A percentile compares a stretch with the other conserved stretches of the same genome.
Conservation (phyloP, 2,329 filamentous ascomycete species). For the Cercospora brassicicola region DNA sequence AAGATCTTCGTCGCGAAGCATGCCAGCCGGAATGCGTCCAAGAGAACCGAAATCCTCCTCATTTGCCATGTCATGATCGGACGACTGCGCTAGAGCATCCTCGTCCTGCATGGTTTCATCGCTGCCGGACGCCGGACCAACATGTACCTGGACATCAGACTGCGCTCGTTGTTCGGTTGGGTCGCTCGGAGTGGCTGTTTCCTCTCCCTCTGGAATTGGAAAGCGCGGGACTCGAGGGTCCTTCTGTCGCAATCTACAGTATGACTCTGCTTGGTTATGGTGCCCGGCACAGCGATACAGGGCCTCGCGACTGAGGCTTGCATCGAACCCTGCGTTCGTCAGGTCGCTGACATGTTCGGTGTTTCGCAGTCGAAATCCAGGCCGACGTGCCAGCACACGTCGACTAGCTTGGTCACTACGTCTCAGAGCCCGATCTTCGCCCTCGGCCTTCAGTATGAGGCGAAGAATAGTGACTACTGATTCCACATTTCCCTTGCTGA, state of each 20-base stretch:
- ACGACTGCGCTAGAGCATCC: neutral
- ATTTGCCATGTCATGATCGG: constrained; percentile 24
- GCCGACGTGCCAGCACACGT: constrained; percentile 49
- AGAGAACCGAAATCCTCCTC: constrained; percentile 32
- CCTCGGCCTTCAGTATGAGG: constrained; percentile 72
- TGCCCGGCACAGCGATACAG: constrained; percentile 78
- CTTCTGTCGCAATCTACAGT: constrained; percentile 59
- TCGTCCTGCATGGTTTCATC: neutral
- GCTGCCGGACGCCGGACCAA: constrained; percentile 24
- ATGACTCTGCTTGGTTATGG: constrained; percentile 63
- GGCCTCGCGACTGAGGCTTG: constrained; percentile 71
- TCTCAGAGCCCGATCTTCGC: constrained; percentile 66
- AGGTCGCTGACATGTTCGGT: constrained; percentile 48
- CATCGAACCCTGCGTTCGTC: constrained; percentile 54
- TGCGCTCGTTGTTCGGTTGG: constrained; percentile 2
- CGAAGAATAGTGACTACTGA: constrained; percentile 81
- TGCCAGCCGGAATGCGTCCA: constrained; percentile 27
- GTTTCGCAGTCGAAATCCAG: constrained; percentile 54
- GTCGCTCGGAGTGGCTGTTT: neutral
- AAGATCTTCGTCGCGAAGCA: constrained; percentile 32
- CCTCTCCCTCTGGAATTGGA: constrained; percentile 32
- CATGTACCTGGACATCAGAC: constrained; percentile 29
- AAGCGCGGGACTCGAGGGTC: constrained; percentile 32
- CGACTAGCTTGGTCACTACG: constrained; percentile 60
- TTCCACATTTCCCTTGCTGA: constrained; percentile 72